phyloP scores from a whole-genome alignment of 192 early-diverging fungal genomes.

The Coemansia guatemalensis region DNA sequence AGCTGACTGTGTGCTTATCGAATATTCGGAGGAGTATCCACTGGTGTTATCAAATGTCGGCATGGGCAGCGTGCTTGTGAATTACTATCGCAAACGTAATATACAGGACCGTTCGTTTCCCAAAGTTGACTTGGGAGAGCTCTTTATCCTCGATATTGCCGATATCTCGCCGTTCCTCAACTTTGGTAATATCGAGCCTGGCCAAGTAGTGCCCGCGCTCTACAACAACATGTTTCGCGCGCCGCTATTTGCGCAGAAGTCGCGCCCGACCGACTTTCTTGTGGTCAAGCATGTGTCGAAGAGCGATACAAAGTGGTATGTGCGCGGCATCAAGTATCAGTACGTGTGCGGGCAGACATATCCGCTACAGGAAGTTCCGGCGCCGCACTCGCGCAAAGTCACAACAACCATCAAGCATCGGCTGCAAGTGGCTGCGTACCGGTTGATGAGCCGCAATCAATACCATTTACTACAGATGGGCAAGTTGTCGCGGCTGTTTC shows the following conservation, averaged over 20 bases:
- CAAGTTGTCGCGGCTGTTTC: slow-evolving; percentile 78
- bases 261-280: slow-evolving; percentile 78
- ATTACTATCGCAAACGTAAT: slow-evolving; percentile 92
- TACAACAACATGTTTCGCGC: slow-evolving; percentile 96
- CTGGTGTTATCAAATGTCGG: slow-evolving; percentile 88
- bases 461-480: slow-evolving; percentile 70
- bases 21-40: slow-evolving; percentile 97
- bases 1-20: slow-evolving; percentile 77
- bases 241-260: slow-evolving; percentile 80
- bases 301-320: slow-evolving; percentile 79
- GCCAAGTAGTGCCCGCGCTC: slow-evolving; percentile 82
- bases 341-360: slow-evolving; percentile 93
- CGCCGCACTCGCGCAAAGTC: slow-evolving; percentile 91
- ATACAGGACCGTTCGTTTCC: slow-evolving; percentile 79
- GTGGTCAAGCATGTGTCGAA: slow-evolving; percentile 77
- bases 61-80: slow-evolving; percentile 92
- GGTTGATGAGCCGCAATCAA: slow-evolving; percentile 84
- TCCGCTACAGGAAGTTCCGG: slow-evolving; percentile 91
- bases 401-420: slow-evolving; percentile 83
- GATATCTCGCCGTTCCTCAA: slow-evolving; percentile 92
- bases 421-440: slow-evolving; percentile 84
- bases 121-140: slow-evolving; percentile 78
- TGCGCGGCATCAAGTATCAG: slow-evolving; percentile 78
- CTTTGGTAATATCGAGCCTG: slow-evolving; percentile 93
- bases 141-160: slow-evolving; percentile 81